Base-by-base conservation (phyloP, 345 rosid genomes). In the Luvunga scandens region DNA sequence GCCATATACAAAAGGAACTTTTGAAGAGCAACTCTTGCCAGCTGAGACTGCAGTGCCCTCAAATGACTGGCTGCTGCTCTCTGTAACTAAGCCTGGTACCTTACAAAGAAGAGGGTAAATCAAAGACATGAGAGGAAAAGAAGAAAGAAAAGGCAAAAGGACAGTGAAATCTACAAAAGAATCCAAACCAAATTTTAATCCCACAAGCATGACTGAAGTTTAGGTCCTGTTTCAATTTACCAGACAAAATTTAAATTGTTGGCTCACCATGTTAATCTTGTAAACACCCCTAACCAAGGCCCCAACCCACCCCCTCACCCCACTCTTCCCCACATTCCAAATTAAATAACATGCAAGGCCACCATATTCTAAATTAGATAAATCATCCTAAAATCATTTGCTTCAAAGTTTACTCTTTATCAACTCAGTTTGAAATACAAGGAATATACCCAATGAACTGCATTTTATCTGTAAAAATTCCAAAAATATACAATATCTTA, bases 1-100 rank as follows among this genome's bases (percentile, higher is more conserved):
- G 68, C 97, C 99, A 88, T 84, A 89, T 56, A 92, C 97, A 87
- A 90, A 93, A 71, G 93, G 91, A 66, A 86, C 94, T 69, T 66
- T 81, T 21, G 87, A 76, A 81, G 66, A 80, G 77, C 83, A 77
- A 69, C 83, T 87, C 80, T 84, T 90, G 81, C 66, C 82, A 66
- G 82, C 84, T 64, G 90, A 84, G 78, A 81, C 80, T 75, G 84
- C 77, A 74, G 76, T 76, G 62, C 87, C 91, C 84, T 79, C 84
- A 56, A 80, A 71, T 77, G 85, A 71, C 64, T 81, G 87, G 75
- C 81, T 33, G 66, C 70, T 83, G 83, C 83, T 80, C 28, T 89
- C 86, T 33, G 75, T 36, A 66, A 80, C 71, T 81, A 87, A 82
- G 84, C 74, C 34, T 73, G 80, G 59, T 67, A 81, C 87, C 95